phyloP scores from a whole-genome alignment of 2,329 filamentous ascomycete genomes.

The Nigrospora osmanthi region DNA sequence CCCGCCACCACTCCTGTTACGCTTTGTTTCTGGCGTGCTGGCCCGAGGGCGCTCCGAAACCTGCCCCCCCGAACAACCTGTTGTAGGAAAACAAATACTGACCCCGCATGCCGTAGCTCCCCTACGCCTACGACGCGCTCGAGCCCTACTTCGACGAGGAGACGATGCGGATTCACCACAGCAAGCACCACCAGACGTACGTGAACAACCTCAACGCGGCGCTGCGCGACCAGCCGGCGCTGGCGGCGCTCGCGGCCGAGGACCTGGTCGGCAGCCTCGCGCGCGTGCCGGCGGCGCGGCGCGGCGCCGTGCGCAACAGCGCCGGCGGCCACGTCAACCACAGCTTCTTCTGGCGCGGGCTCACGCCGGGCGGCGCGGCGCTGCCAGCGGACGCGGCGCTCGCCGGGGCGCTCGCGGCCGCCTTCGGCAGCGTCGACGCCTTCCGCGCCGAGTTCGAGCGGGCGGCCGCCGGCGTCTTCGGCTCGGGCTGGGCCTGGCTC shows the following conservation, averaged over 20 bases:
- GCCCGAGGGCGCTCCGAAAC: too few relatives aligned
- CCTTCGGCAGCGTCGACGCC: not conserved
- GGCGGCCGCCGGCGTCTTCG: not conserved
- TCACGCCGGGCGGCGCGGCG: not conserved
- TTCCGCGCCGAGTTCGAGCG: not conserved
- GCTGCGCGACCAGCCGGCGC: not conserved
- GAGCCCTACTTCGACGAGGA: conserved; percentile 1
- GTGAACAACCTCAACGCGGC: not conserved
- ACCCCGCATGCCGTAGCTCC: too few relatives aligned
- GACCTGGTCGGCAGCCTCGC: not conserved
- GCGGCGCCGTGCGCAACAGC: not conserved
- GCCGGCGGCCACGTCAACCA: conserved; percentile 1
- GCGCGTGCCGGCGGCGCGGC: not conserved
- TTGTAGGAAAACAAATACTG: too few relatives aligned
- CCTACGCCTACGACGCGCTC: conserved; percentile 1
- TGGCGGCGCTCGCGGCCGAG: not conserved
- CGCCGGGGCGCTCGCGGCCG: not conserved
- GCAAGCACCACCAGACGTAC: conserved; percentile 1
- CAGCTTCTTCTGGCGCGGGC: not conserved
- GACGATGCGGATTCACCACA: conserved; percentile 1
- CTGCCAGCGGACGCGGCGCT: not conserved
- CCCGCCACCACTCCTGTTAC: too few relatives aligned
- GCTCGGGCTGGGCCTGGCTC: conserved; percentile 1
- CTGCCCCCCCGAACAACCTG: too few relatives aligned
- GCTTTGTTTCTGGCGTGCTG: too few relatives aligned